phyloP scores from a whole-genome alignment of 495 filamentous ascomycete genomes.

The Aspergillus sclerotiicarbonarius region DNA sequence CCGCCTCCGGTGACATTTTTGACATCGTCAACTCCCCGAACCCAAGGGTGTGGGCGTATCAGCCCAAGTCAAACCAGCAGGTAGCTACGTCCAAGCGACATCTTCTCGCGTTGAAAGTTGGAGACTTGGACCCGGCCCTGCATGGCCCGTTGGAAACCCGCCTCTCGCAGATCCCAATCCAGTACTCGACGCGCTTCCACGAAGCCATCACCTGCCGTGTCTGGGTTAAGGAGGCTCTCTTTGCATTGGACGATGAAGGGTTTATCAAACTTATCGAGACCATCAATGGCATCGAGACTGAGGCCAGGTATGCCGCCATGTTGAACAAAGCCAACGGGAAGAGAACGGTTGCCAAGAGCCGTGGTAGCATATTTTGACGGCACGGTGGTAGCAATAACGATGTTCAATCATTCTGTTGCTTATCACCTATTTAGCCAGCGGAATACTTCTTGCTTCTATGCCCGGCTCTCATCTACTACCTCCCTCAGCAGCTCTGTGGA shows the following conservation, averaged over 20 bases:
- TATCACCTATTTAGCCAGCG: too few relatives aligned
- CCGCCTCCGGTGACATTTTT: conserved; percentile 13
- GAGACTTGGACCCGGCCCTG: conserved; percentile 18
- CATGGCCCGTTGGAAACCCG: conserved; percentile 20
- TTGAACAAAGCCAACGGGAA: conserved; percentile 11
- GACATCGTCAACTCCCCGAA: conserved; percentile 15
- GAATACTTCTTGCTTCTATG: too few relatives aligned
- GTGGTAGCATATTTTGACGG: too few relatives aligned
- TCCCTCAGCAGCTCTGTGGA: too few relatives aligned
- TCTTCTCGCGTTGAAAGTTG: conserved; percentile 23
- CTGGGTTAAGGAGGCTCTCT: conserved; percentile 29
- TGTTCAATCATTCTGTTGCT: too few relatives aligned
- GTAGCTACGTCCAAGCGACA: conserved; percentile 5
- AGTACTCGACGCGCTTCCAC: conserved; percentile 21
- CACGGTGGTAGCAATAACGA: too few relatives aligned
- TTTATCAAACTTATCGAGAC: conserved; percentile 19
- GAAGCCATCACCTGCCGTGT: conserved; percentile 23
- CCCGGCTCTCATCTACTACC: too few relatives aligned
- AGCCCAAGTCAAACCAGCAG: conserved; percentile 9
- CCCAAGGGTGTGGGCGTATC: conserved; percentile 18
- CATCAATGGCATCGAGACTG: conserved; percentile 21
- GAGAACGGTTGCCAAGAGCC: neutral
- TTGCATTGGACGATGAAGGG: conserved; percentile 27
- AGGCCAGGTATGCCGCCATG: conserved; percentile 21
- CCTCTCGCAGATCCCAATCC: conserved; percentile 18